Percentiles rank a stretch among this genome's conserved stretches.
Conservation (phyloP, 768 basidiomycete species). For the Amanita molliuscula region DNA sequence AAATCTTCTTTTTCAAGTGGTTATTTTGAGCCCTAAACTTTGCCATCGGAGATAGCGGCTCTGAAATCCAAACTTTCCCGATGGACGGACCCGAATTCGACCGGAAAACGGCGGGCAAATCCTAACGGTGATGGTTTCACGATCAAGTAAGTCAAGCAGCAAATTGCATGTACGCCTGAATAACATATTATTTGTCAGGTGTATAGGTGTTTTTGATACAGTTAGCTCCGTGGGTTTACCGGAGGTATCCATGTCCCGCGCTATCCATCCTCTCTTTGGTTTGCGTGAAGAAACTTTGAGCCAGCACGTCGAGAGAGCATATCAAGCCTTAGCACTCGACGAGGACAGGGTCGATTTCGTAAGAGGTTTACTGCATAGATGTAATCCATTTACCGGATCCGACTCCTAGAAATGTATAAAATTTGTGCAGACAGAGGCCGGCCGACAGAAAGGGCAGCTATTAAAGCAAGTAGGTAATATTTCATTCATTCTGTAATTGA, state of each 20-base stretch:
- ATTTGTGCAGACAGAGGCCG: conserved; percentile 47
- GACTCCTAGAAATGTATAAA: conserved; percentile 43
- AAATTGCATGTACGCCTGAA: not conserved
- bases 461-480: conserved; percentile 43
- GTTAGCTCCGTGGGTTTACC: conserved; percentile 68
- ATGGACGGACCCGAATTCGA: conserved; percentile 44
- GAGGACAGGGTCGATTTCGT: conserved; percentile 64
- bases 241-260: conserved; percentile 40
- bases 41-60: conserved; percentile 21
- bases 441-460: conserved; percentile 42
- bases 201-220: conserved; percentile 69
- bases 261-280: conserved; percentile 40
- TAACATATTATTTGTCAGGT: conserved; percentile 24
- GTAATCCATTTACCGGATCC: not conserved
- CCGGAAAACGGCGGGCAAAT: conserved; percentile 42
- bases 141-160: conserved; percentile 38
- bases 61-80: conserved; percentile 36
- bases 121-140: conserved; percentile 39
- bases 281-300: conserved; percentile 53
- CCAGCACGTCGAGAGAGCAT: conserved; percentile 52
- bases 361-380: conserved; percentile 14
- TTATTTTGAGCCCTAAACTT: not conserved
- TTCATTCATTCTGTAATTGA: not conserved
- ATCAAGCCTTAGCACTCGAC: conserved; percentile 61
- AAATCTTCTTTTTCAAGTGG: not conserved